These are phyloP conservation scores for Sugiyamaella sp. DNA, from an alignment of 1,139 yeast genomes.

Conservation along the genomic window DNA sequence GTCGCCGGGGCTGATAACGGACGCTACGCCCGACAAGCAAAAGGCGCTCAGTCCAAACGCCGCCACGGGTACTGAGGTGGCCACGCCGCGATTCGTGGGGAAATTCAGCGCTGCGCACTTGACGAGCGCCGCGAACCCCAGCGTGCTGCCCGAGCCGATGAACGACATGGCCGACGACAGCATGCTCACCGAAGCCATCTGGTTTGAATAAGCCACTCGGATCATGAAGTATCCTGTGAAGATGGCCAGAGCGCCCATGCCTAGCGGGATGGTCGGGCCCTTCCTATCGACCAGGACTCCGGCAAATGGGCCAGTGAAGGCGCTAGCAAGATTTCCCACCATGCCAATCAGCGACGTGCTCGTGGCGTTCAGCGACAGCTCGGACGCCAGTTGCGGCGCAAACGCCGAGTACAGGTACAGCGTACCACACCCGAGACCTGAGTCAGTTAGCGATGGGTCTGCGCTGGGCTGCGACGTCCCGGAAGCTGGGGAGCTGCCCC, in stretches of 20 bases:
- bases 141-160: slow-evolving; percentile 46
- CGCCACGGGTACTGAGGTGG: slow-evolving; percentile 48
- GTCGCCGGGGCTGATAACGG: slow-evolving; percentile 38
- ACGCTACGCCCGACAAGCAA: slow-evolving; percentile 41
- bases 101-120: slow-evolving; percentile 49
- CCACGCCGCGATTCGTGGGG: slow-evolving; percentile 45
- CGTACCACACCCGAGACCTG: slow-evolving; percentile 57
- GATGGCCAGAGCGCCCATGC: slow-evolving; percentile 37
- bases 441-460: background rate
- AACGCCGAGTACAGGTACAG: slow-evolving; percentile 64
- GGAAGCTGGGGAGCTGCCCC: too few relatives aligned
- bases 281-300: slow-evolving; percentile 60
- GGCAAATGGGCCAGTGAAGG: slow-evolving; percentile 62
- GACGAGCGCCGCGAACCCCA: slow-evolving; percentile 45
- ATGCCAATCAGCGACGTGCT: slow-evolving; percentile 60
- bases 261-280: slow-evolving; percentile 52
- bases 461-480: background rate
- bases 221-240: slow-evolving; percentile 41
- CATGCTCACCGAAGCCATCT: slow-evolving; percentile 32
- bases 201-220: slow-evolving; percentile 32
- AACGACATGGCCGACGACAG: slow-evolving; percentile 39
- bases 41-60: slow-evolving; percentile 50
- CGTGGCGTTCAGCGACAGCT: slow-evolving; percentile 55
- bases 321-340: slow-evolving; percentile 61
- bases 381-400: slow-evolving; percentile 64